Evolutionary conservation across 148 eudicot genomes (phyloP), one percentile per base, ranked within the genome.

Genomic region (Chenopodium berlandieri): DNA sequence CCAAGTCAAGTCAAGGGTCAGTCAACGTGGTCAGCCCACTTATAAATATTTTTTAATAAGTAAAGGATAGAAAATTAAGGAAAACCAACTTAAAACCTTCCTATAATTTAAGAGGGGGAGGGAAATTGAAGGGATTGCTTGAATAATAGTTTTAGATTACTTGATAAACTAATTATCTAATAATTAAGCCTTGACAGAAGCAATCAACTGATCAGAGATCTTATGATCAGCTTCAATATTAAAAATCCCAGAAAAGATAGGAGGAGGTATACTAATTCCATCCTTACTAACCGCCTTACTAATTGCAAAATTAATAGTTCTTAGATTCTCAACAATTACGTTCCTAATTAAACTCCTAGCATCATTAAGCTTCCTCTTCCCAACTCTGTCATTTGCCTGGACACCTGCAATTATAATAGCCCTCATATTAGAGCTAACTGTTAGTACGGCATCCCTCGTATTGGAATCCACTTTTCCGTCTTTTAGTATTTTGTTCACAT

Each of bases 231-330:
- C 12, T 37, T 81, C 73, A 34, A 75, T 67, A 5, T 5, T 7
- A 1, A 32, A 12, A 71, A 66, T 1, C 2, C 75, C 83, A 8
- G 63, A 2, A 52, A 50, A 34, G 2, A 81, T 54, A 22, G 25
- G 52, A 50, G 75, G 40, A 27, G 83, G 79, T 4, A 81, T 25
- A 17, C 20, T 9, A 22, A 67, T 32, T 14, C 78, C 72, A 50
- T 40, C 44, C 7, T 40, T 37, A 37, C 44, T 4, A 37, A 37
- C 44, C 44, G 37, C 2, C 7, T 32, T 19, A 1, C 2, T 25
- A 27, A 75, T 31, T 9, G 37, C 7, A 0, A 14, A 1, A 5
- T 31, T 17, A 54, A 79, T 75, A 7, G 31, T 2, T 0, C 37
- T 5, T 7, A 81, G n/a, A 32, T 32, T 66, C 1, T 23, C 1